phyloP scores from a whole-genome alignment of 768 basidiomycete genomes.

The Kwoniella pini region DNA sequence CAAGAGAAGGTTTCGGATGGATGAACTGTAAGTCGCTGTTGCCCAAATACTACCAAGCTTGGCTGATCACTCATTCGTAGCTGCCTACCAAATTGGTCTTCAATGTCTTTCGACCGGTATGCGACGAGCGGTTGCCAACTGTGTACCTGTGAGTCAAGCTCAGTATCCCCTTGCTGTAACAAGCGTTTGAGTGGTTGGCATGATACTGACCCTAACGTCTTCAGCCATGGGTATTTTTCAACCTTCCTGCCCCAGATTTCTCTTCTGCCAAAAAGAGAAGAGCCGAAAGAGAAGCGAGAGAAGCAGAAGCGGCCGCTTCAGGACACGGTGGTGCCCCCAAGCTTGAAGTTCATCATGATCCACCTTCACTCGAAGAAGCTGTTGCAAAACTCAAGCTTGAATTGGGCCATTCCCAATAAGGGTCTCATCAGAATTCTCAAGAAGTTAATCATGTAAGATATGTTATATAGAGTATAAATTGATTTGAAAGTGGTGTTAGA shows the following conservation, averaged over 20 bases:
- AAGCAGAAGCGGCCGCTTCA: slow-evolving; percentile 40
- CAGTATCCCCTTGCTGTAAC: neutral
- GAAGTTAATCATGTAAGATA: too few relatives aligned
- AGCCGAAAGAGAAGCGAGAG: slow-evolving; percentile 47
- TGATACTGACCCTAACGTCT: too few relatives aligned
- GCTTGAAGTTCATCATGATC: slow-evolving; percentile 38
- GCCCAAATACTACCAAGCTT: neutral
- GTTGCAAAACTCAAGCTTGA: slow-evolving; percentile 41
- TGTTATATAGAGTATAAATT: too few relatives aligned
- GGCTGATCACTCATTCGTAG: slow-evolving; percentile 55
- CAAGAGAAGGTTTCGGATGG: slow-evolving; percentile 97
- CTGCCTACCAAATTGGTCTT: slow-evolving; percentile 94
- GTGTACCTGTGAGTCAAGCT: slow-evolving; percentile 60
- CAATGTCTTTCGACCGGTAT: slow-evolving; percentile 90
- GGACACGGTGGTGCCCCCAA: slow-evolving; percentile 47
- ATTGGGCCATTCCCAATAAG: slow-evolving; percentile 6
- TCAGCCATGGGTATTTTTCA: slow-evolving; percentile 53
- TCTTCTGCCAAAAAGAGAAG: slow-evolving; percentile 36
- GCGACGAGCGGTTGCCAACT: slow-evolving; percentile 91
- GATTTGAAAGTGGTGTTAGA: too few relatives aligned
- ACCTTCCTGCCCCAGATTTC: slow-evolving; percentile 49
- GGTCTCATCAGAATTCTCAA: neutral
- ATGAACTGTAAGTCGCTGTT: slow-evolving; percentile 72
- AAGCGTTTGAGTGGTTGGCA: too few relatives aligned
- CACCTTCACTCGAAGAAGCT: slow-evolving; percentile 43